phyloP scores from a whole-genome alignment of 2,329 filamentous ascomycete species.

The Lachnellula subtilissima region DNA sequence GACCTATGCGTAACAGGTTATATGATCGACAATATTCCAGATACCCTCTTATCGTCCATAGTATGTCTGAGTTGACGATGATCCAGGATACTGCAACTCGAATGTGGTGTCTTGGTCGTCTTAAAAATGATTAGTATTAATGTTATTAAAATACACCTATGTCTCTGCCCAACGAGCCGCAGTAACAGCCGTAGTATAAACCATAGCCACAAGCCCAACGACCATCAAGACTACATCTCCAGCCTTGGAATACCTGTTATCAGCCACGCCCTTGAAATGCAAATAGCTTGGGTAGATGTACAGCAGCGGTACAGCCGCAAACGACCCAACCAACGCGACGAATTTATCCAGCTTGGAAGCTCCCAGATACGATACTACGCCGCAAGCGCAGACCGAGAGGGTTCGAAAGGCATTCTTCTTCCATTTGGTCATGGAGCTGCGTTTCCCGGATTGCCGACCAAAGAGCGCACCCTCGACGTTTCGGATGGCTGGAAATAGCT shows the following conservation, averaged over 20 bases:
- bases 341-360: constrained; percentile 94
- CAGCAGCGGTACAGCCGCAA: constrained; percentile 92
- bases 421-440: constrained; percentile 96
- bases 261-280: constrained; percentile 75
- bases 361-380: constrained; percentile 80
- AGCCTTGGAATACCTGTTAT: constrained; percentile 57
- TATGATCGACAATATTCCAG: too few species aligned
- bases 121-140: too few species aligned
- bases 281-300: constrained; percentile 95
- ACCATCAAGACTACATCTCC: constrained; percentile 70
- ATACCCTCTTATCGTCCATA: too few species aligned
- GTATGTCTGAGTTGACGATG: too few species aligned
- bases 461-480: constrained; percentile 92
- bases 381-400: constrained; percentile 78
- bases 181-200: constrained; percentile 82
- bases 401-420: constrained; percentile 96
- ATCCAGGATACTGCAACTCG: too few species aligned
- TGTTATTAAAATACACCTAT: neutral
- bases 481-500: constrained; percentile 93
- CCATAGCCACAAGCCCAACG: constrained; percentile 80
- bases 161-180: constrained; percentile 66
- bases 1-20: too few species aligned
- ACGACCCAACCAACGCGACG: constrained; percentile 88
- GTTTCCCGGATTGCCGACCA: constrained; percentile 81
- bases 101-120: too few species aligned